A percentile compares a stretch with the other conserved stretches of the same genome.
phyloP scores from a whole-genome alignment of 2,329 filamentous ascomycete genomes.

The Verticillium albo-atrum region DNA sequence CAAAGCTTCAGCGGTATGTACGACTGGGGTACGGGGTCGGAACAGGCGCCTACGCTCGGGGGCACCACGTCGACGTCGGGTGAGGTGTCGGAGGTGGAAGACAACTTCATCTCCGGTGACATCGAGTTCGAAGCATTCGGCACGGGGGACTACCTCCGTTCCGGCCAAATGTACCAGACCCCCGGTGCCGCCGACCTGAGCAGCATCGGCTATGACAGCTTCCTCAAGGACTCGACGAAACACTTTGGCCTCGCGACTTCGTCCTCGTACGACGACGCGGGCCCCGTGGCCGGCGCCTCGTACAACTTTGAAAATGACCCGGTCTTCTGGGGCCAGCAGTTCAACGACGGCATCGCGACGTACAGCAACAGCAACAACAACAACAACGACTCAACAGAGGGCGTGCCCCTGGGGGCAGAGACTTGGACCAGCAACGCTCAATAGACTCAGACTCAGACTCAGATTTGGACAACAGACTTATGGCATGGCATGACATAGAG shows the following conservation, averaged over 20 bases:
- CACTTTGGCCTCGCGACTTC: conserved; percentile 36
- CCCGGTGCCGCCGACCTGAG: conserved; percentile 34
- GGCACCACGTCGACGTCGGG: conserved; percentile 59
- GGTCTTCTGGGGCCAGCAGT: conserved; percentile 45
- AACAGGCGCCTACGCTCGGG: conserved; percentile 50
- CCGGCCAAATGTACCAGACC: conserved; percentile 18
- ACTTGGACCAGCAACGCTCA: conserved; percentile 5
- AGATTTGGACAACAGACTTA: not conserved
- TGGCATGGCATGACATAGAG: not conserved
- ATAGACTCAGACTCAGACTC: not conserved
- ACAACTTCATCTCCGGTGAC: conserved; percentile 42
- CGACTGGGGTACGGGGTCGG: conserved; percentile 48
- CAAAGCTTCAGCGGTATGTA: conserved; percentile 47
- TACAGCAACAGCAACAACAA: conserved; percentile 5
- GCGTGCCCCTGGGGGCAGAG: conserved; percentile 7
- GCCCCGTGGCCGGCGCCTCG: conserved; percentile 33
- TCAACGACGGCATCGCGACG: conserved; percentile 24
- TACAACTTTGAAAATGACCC: conserved; percentile 49
- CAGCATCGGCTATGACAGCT: conserved; percentile 51
- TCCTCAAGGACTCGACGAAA: conserved; percentile 44
- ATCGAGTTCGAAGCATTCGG: conserved; percentile 45
- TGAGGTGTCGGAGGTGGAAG: conserved; percentile 64
- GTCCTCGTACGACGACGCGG: conserved; percentile 31
- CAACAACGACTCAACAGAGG: conserved; percentile 23
- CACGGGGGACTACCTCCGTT: conserved; percentile 38